Base-by-base conservation (phyloP, 2,329 filamentous ascomycete genomes). In the Xylariaceae sp. region DNA sequence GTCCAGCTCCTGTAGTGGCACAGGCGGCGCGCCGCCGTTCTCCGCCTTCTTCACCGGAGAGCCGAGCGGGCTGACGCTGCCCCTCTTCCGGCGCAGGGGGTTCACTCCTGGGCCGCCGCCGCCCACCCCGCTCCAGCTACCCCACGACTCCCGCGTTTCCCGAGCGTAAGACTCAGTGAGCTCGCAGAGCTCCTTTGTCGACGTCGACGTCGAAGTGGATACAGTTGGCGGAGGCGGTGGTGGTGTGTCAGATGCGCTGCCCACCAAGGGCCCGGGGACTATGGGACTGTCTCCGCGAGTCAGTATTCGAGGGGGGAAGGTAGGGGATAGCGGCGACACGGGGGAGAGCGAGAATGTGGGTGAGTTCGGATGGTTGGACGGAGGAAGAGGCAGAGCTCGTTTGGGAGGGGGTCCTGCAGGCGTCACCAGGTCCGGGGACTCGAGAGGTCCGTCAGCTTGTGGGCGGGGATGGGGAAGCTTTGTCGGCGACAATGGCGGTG, bases 371-470 rank as follows among this genome's bases (percentile, higher is more conserved):
- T 42, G 43, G 2, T 36, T 40, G n/a, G 42, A 39, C 5, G 59
- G 54, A 0, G 53, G 46, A 3, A 52, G 46, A 0, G 68, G 67
- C 3, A 73, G 60, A 3, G 66, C 66, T n/a, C 62, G 58, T 4
- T 47, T 67, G 0, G 71, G 70, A 1, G 70, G 69, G 0, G 71
- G 69, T 0, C 69, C 67, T 15, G 50, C 57, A 3, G 57, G 59
- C 15, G 49, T 56, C 9, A 56, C 51, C 2, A 59, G 50, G 17
- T 61, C 61, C 0, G 64, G 61, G 5, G 66, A 63, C 45, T 63
- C 59, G 4, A 66, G 53, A 3, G 57, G 55, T 3, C 44, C 40
- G 14, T 65, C 61, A 32, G 61, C 1, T 62, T 61, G 2, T 64
- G 56, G 1, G 58, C 55, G 21, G 21, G 6, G 7, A 7, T 24